Evolutionary conservation across 116 monocot genomes (phyloP).

Genomic region (Dioscorea cayenensis): DNA sequence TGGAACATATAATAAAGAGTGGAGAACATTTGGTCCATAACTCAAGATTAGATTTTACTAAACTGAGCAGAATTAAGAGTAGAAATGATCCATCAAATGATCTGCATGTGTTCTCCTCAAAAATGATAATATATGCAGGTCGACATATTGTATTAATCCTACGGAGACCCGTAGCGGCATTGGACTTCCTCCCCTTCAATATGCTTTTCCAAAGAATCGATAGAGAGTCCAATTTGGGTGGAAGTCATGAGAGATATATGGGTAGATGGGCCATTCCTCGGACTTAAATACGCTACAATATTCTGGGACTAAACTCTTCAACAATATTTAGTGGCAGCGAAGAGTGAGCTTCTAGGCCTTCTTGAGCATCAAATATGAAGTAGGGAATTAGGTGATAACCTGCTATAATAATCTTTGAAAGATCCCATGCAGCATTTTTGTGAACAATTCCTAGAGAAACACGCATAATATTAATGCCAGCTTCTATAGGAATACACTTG

Average conservation of each 20-base stretch:
- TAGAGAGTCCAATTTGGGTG: constrained; percentile 75
- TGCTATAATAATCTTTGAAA: constrained; percentile 46
- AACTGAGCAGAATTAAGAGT: too few relatives aligned
- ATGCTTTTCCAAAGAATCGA: constrained; percentile 67
- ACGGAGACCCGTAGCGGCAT: constrained; percentile 30
- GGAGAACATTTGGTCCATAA: too few relatives aligned
- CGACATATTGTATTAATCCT: neutral
- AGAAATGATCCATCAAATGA: too few relatives aligned
- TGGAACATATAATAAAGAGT: too few relatives aligned
- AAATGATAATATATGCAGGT: too few relatives aligned
- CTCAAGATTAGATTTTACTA: too few relatives aligned
- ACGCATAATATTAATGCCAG: constrained; percentile 73
- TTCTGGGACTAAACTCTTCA: too few relatives aligned
- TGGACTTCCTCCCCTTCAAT: constrained; percentile 55
- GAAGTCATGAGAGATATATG: constrained; percentile 72
- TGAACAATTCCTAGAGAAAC: constrained; percentile 87
- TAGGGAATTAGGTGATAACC: constrained; percentile 85
- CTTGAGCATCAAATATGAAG: constrained; percentile 73
- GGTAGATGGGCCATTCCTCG: constrained; percentile 90
- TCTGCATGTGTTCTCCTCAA: too few relatives aligned
- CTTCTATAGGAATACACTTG: constrained; percentile 80
- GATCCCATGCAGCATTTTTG: constrained; percentile 92
- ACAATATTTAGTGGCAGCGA: constrained; percentile 82
- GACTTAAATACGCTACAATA: constrained; percentile 69
- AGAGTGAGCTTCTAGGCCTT: constrained; percentile 87